These are phyloP conservation scores for Withania somnifera DNA, from an alignment of 305 asterid species.

Conservation along the genomic window DNA sequence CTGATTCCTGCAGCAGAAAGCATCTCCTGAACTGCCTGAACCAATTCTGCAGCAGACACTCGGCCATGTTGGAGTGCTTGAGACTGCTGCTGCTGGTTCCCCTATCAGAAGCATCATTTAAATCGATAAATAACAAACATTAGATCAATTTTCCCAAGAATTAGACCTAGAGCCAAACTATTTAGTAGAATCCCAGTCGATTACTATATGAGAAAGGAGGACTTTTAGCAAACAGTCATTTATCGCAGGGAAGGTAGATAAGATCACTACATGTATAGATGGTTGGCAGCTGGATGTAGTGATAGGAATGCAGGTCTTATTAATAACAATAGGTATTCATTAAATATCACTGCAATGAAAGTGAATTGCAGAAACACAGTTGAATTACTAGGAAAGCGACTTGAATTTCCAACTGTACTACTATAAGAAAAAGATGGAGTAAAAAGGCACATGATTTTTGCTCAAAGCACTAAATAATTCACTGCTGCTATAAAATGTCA, in stretches of 20 bases:
- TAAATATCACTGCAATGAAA: neutral
- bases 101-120: slow-evolving; percentile 14
- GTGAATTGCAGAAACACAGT: neutral
- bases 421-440: neutral
- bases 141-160: neutral
- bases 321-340: neutral
- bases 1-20: slow-evolving; percentile 89
- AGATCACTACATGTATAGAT: neutral
- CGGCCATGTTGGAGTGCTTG: slow-evolving; percentile 73
- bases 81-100: slow-evolving; percentile 38
- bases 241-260: neutral
- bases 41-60: slow-evolving; percentile 83
- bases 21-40: slow-evolving; percentile 95
- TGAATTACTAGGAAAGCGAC: neutral
- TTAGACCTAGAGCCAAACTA: neutral
- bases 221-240: neutral
- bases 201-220: neutral
- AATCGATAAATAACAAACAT: neutral
- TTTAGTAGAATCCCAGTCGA: neutral
- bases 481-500: neutral
- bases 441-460: neutral
- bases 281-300: neutral
- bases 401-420: neutral
- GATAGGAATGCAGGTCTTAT: neutral
- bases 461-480: neutral